Base-by-base conservation (phyloP, 805 yeast genomes). In the Hanseniaspora singularis region DNA sequence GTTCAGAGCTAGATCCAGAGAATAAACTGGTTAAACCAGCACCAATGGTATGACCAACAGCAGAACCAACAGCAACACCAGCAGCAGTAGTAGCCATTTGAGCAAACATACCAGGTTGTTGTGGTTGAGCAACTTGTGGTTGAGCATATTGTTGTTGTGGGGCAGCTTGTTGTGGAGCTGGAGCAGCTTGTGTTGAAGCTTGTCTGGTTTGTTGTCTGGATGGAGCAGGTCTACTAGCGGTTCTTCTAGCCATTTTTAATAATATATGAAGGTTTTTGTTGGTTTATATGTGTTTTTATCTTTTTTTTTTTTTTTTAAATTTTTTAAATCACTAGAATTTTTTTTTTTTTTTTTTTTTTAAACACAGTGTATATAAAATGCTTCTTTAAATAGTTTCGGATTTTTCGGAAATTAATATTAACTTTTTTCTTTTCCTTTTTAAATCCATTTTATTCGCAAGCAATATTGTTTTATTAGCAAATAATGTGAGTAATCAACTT, bases 11-110 rank as follows among this genome's bases (percentile, higher is more conserved):
- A 32, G 84, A 74, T 48, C 95, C 94, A 46, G 94, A 86, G 58
- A 89, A 89, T 74, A 92, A 67, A 42, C 85, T 73, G 42, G 95
- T 79, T 57, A 92, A 69, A 58, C 97, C 97, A 52, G 94, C 94
- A 68, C 96, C 96, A 50, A 89, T 55, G 33, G 96, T 86, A 73
- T 92, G 98, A 52, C 98, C 98, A 47, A 89, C 79, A 51, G 97
- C 81, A 44, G 96, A 85, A 58, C 98, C 98, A 49, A 92, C 96
- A 46, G 97, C 98, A 38, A 92, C 98, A 79, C 98, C 98, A 41
- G 97, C 98, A 48, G 98, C 98, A 40, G 98, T 92, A 40, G 94
- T 73, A 33, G 97, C 97, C 98, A 92, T 92, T 69, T 92, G 94
- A 51, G 89, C 83, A 59, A 89, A 88, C 62, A 89, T 58, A 58